A percentile compares a stretch with the other conserved stretches of the same genome.
Conservation (phyloP, 805 yeast species). For the Hermanozyma aechmeae region DNA sequence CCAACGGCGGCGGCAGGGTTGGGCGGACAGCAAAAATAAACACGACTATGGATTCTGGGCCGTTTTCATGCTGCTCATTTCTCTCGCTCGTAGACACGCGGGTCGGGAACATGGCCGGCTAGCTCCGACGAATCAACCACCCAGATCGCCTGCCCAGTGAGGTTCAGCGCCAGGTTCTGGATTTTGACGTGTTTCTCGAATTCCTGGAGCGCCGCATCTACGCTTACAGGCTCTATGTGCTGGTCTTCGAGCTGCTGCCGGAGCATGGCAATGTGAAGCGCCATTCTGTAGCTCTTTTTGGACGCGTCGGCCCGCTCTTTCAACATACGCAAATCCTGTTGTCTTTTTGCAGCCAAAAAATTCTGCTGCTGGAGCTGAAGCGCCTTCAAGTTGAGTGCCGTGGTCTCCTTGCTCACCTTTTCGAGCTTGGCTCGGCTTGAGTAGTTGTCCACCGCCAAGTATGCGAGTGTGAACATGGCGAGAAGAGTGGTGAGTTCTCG, state of each 20-base stretch:
- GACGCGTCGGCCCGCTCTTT: slow-evolving; percentile 41
- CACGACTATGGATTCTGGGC: no score
- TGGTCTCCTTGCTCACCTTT: slow-evolving; percentile 23
- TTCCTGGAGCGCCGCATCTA: slow-evolving; percentile 43
- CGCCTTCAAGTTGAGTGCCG: slow-evolving; percentile 27
- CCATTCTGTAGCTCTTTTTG: slow-evolving; percentile 48
- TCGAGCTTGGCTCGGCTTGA: slow-evolving; percentile 28
- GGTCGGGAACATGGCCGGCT: slow-evolving; percentile 51
- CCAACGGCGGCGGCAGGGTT: no score
- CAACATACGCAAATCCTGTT: slow-evolving; percentile 41
- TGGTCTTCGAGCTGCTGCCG: slow-evolving; percentile 50
- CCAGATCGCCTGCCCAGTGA: slow-evolving; percentile 52
- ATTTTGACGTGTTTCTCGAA: slow-evolving; percentile 52
- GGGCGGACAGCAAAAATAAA: no score
- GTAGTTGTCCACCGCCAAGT: slow-evolving; percentile 46
- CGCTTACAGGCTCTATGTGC: slow-evolving; percentile 48
- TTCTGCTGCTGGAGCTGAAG: slow-evolving; percentile 38
- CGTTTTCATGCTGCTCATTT: no score
- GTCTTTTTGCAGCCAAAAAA: slow-evolving; percentile 40
- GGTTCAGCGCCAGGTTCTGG: slow-evolving; percentile 46
- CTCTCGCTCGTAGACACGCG: slow-evolving; percentile 57
- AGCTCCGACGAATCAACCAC: slow-evolving; percentile 44
- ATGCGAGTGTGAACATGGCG: slow-evolving; percentile 35
- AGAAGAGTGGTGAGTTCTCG: slow-evolving; percentile 32
- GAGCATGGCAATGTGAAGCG: slow-evolving; percentile 56